These are phyloP conservation scores for Lodderomyces metapsilosis DNA, from an alignment of 1,139 yeast species.

Conservation along the genomic window DNA sequence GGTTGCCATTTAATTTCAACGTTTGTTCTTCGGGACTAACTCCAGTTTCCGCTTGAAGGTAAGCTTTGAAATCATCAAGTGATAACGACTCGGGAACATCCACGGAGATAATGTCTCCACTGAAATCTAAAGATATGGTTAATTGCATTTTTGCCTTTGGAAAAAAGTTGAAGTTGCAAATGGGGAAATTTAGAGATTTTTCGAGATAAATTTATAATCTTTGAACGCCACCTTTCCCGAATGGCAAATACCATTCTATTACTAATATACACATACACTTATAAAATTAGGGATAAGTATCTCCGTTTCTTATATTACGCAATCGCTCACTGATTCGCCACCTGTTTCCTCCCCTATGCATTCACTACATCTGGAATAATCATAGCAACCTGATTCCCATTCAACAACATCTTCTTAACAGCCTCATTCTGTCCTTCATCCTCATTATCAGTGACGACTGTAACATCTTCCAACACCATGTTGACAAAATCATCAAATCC, in stretches of 20 bases:
- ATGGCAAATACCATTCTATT: constrained; percentile 5
- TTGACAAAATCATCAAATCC: constrained; percentile 97
- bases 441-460: constrained; percentile 14
- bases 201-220: too few relatives aligned
- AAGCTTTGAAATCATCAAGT: constrained; percentile 70
- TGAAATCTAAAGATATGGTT: constrained; percentile 33
- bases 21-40: constrained; percentile 48
- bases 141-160: constrained; percentile 28
- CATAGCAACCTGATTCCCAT: constrained; percentile 90
- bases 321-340: neutral
- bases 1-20: constrained; percentile 46
- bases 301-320: too few relatives aligned
- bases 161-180: constrained; percentile 2
- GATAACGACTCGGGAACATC: constrained; percentile 66
- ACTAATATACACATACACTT: constrained; percentile 6
- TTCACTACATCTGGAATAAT: constrained; percentile 26
- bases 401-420: constrained; percentile 70
- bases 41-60: constrained; percentile 71
- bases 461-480: constrained; percentile 81
- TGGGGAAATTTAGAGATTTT: too few relatives aligned
- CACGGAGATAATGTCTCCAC: constrained; percentile 35
- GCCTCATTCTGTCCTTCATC: constrained; percentile 33
- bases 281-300: neutral
- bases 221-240: too few relatives aligned
- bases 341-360: neutral